Base-by-base conservation (phyloP, 176 grass and related monocot species). In the Carex kokanica region DNA sequence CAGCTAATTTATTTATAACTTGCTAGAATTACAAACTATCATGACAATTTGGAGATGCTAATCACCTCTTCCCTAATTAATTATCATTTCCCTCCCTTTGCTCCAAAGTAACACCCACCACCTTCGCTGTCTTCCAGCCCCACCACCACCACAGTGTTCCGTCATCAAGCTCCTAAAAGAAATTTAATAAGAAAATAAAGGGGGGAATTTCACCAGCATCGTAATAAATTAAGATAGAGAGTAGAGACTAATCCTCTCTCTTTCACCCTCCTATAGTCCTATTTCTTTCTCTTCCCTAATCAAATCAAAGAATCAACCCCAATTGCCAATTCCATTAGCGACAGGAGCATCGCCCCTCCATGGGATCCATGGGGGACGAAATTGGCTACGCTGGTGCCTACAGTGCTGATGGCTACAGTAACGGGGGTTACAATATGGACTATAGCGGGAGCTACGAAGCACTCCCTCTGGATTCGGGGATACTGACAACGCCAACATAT, bases 401-500 rank as follows among this genome's bases (percentile, higher is more conserved):
- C 34, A 69, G 6, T 69, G 65, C 6, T 2, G 66, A 70, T 59
- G 74, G 7, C 0, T 59, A 80, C 58, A 62, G 58, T 62, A 6
- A 2, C 31, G 60, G 12, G 29, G 27, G 57, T 36, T 62, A 81
- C 20, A 49, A 68, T 10, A 5, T 82, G 9, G 63, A 23, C 21
- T 82, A 51, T 18, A 51, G 47, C 63, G 80, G 80, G 61, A 51
- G 41, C 73, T 78, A 67, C 40, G 80, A 82, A 49, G 41, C 60
- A 29, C 14, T 62, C 8, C 80, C 60, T 27, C 43, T 65, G 41
- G 60, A 65, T 24, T 62, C 43, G 17, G 53, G 29, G 8, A 38
- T 59, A 57, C 78, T 59, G n/a, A 80, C 78, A 60, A 80, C 80
- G 40, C 80, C 80, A 8, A 59, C 78, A 18, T 82, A 65, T 51